Evolutionary conservation across 2,329 filamentous ascomycete species (phyloP), one percentile per base, ranked within the genome.

Genomic region (Alternaria metachromatica): DNA sequence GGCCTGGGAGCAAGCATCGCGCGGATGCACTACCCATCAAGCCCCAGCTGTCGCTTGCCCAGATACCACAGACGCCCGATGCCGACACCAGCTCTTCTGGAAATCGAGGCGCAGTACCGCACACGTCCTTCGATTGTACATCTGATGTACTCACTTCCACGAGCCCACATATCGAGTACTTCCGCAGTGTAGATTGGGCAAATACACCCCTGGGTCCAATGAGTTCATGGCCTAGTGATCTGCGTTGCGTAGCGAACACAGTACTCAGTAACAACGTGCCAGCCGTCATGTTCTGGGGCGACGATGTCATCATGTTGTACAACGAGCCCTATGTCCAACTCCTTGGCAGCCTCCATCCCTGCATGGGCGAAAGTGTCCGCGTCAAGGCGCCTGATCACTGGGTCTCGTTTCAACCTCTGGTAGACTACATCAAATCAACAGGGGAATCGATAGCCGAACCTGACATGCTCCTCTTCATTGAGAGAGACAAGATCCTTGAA

Each of bases 191-290:
- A 20, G 88, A 94, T 74, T 96, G 92, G 92, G 85, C 86, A 2
- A 82, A 85, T 0, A 95, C 92, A 2, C 81, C 88, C 3, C 82
- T 95, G 2, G 92, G 92, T 0, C 89, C 91, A 0, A 92, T 95
- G 44, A 87, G 89, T 62, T 77, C 83, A 20, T 96, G 92, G 92
- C 80, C 86, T 3, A 78, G 86, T 26, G 90, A 93, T 68, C 80
- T 95, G 57, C 87, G 92, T 55, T 87, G 87, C 67, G 90, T 94
- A 87, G 89, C 90, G 41, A 94, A 94, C 74, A 81, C 94, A 58
- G 87, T 94, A 66, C 92, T 95, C 89, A 70, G 70, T 13, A 71
- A 74, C 45, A 65, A 60, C 13, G 62, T 71, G 5, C 89, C 90
- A 1, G 87, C 88, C 3, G 88, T 90, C 11, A 85, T 93, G 81